Conservation (phyloP, 345 rosid genomes). For the Jatropha curcas region DNA sequence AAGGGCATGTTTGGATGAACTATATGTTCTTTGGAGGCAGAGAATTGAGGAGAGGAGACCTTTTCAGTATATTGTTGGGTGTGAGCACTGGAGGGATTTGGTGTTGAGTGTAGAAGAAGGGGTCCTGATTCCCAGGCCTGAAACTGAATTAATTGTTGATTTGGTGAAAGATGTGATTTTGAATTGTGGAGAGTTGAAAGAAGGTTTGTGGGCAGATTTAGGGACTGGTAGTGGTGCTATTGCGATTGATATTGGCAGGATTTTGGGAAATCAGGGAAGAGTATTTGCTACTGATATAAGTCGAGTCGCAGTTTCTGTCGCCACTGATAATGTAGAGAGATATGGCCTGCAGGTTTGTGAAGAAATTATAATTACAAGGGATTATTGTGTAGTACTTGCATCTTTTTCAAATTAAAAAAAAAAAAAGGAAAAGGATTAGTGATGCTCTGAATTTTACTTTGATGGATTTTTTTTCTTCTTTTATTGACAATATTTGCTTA, state of each 20-base stretch:
- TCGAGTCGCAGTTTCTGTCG: conserved; percentile 59
- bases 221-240: conserved; percentile 94
- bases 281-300: conserved; percentile 82
- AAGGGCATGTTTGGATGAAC: conserved; percentile 53
- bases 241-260: conserved; percentile 68
- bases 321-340: conserved; percentile 64
- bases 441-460: background rate
- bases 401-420: no score
- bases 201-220: conserved; percentile 80
- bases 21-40: conserved; percentile 69
- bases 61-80: conserved; percentile 86
- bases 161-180: conserved; percentile 49
- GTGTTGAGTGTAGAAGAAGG: conserved; percentile 88
- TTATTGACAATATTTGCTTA: no score
- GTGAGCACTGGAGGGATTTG: conserved; percentile 91
- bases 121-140: conserved; percentile 89
- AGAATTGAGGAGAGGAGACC: conserved; percentile 85
- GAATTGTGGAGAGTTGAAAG: conserved; percentile 29
- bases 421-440: background rate
- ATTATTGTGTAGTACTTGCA: background rate
- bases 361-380: background rate
- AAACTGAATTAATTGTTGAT: conserved; percentile 78
- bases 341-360: conserved; percentile 62
- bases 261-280: conserved; percentile 43
- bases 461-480: background rate